Percentiles rank a stretch among this genome's conserved stretches.
Evolutionary conservation across 495 filamentous ascomycete genomes (phyloP).

Genomic region (Pyronema omphalodes): DNA sequence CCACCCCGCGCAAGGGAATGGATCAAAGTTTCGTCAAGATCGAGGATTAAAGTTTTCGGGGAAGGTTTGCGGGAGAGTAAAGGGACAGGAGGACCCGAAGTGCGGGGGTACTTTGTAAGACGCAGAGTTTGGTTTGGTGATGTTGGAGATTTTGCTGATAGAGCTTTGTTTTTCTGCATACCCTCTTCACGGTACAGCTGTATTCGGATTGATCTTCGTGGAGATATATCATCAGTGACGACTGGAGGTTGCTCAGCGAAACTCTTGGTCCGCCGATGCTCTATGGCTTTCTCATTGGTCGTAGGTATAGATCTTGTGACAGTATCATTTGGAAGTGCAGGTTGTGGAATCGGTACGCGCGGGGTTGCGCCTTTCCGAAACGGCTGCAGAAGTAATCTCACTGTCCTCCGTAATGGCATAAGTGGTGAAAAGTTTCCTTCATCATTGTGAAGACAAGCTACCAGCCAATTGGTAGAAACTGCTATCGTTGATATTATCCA

Average conservation of each 20-base stretch:
- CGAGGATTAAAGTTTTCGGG: conserved; percentile 76
- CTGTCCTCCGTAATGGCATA: conserved; percentile 1
- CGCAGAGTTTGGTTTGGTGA: conserved; percentile 51
- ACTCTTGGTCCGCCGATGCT: neutral
- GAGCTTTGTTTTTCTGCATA: conserved; percentile 40
- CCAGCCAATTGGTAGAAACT: conserved; percentile 60
- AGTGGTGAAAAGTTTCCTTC: conserved; percentile 50
- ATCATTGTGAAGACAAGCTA: conserved; percentile 64
- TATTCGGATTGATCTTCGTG: conserved; percentile 71
- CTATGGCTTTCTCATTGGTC: neutral
- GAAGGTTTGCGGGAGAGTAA: conserved; percentile 46
- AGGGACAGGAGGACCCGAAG: conserved; percentile 71
- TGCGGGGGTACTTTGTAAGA: conserved; percentile 74
- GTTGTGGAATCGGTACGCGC: neutral
- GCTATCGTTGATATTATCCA: conserved; percentile 62
- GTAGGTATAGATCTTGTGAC: neutral
- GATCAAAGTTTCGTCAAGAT: conserved; percentile 92
- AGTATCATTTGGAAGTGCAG: neutral
- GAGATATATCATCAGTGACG: conserved; percentile 38
- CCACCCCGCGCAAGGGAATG: conserved; percentile 94
- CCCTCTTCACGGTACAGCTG: conserved; percentile 75
- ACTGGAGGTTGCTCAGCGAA: neutral
- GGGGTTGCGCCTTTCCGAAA: neutral
- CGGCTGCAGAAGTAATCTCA: neutral
- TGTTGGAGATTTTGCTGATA: conserved; percentile 70